Evolutionary conservation across 139 green algal species (phyloP).

Genomic region (Chlamydomonas schloesseri): DNA sequence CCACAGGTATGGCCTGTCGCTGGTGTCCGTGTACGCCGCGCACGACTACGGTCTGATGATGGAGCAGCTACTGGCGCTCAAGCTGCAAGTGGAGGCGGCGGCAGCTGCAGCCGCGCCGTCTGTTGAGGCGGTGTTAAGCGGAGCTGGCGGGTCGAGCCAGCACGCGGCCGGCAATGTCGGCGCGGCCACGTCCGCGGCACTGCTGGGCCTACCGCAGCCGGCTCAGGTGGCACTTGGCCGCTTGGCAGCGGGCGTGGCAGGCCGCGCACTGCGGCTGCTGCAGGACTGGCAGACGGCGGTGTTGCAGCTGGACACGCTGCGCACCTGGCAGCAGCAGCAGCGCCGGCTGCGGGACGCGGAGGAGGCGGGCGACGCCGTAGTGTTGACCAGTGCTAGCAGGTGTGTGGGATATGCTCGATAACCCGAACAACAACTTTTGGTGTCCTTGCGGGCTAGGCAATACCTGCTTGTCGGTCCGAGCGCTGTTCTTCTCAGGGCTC

Average conservation of each 20-base stretch:
- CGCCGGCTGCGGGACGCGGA: background rate
- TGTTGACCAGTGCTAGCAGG: background rate
- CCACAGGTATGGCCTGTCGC: background rate
- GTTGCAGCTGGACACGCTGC: background rate
- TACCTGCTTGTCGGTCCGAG: too few species aligned
- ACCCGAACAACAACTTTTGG: too few species aligned
- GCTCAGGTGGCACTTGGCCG: background rate
- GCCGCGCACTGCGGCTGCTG: background rate
- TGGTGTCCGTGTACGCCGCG: background rate
- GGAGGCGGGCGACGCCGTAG: background rate
- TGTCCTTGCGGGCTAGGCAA: too few species aligned
- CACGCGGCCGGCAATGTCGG: background rate
- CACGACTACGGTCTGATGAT: background rate
- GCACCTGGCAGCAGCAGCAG: constrained; percentile 18
- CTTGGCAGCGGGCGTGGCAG: background rate
- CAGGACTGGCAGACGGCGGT: constrained; percentile 32
- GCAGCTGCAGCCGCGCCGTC: background rate
- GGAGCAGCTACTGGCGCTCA: constrained; percentile 16
- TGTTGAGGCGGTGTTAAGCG: background rate
- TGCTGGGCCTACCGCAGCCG: background rate
- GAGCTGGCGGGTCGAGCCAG: background rate
- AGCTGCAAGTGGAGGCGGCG: background rate
- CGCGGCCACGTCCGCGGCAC: background rate
- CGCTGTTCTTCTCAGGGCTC: background rate
- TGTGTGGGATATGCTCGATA: background rate